Percentiles rank a stretch among this genome's conserved stretches.
Evolutionary conservation across 805 yeast species (phyloP).

Genomic region (Candida arabinofermentans): DNA sequence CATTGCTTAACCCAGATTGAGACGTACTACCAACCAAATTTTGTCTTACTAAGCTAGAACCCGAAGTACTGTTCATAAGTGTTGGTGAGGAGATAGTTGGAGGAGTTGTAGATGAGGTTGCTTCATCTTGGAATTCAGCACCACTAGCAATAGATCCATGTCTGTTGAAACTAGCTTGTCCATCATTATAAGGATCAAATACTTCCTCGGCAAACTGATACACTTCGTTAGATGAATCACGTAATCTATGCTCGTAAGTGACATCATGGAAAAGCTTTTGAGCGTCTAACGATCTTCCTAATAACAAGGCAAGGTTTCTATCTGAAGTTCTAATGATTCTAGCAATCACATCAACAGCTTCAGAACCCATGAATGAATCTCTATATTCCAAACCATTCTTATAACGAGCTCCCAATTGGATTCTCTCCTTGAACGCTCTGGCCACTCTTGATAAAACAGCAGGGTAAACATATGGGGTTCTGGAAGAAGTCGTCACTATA

Average conservation of each 20-base stretch:
- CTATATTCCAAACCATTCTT: constrained; percentile 91
- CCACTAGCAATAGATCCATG: constrained; percentile 27
- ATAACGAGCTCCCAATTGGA: constrained; percentile 70
- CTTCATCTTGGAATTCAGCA: constrained; percentile 17
- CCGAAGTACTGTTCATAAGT: constrained; percentile 1
- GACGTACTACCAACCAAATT: background rate
- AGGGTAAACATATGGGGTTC: constrained; percentile 77
- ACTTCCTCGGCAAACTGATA: constrained; percentile 72
- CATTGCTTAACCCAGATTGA: background rate
- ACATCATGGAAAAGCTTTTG: constrained; percentile 94
- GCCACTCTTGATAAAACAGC: constrained; percentile 88
- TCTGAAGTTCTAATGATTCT: constrained; percentile 85
- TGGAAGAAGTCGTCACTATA: constrained; percentile 42
- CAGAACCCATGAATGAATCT: constrained; percentile 89
- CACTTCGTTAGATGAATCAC: constrained; percentile 85
- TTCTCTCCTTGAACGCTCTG: constrained; percentile 61
- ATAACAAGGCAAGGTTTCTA: constrained; percentile 78
- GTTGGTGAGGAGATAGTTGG: constrained; percentile 16
- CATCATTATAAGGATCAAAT: constrained; percentile 25
- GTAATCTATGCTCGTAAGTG: constrained; percentile 84
- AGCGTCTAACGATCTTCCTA: constrained; percentile 91
- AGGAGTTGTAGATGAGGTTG: constrained; percentile 8
- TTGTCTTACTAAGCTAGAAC: background rate
- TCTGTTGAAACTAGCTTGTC: constrained; percentile 16
- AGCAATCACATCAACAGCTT: constrained; percentile 89